phyloP scores from a whole-genome alignment of 176 grass and related monocot genomes.

The Raddia guianensis region DNA sequence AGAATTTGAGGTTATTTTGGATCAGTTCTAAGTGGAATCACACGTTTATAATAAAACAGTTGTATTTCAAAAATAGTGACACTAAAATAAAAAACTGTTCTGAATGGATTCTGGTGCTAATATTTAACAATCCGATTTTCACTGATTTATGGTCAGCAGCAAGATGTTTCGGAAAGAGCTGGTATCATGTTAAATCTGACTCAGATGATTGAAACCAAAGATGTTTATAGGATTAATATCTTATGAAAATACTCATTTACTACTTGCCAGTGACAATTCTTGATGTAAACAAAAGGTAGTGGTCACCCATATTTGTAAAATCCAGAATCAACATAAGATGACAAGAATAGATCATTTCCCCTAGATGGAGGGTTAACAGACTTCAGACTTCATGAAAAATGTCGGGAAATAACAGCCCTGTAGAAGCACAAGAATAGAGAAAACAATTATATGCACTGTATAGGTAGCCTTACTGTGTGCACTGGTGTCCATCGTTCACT shows the following conservation, averaged over 20 bases:
- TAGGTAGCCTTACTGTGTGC: conserved; percentile 67
- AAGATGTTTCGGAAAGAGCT: not conserved
- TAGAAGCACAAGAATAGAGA: not conserved
- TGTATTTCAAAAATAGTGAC: not conserved
- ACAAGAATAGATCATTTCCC: not conserved
- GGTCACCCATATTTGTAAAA: not conserved
- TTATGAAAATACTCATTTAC: not conserved
- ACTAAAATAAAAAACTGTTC: not conserved
- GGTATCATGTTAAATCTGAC: not conserved
- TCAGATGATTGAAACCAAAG: not conserved
- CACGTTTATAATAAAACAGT: not conserved
- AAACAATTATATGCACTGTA: conserved; percentile 14
- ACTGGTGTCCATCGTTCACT: conserved; percentile 92
- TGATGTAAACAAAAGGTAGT: not conserved
- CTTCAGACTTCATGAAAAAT: not conserved
- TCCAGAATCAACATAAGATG: not conserved
- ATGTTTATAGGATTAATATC: not conserved
- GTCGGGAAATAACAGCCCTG: not conserved
- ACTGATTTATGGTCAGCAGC: not conserved
- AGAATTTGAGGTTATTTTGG: not conserved
- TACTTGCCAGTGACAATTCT: not conserved
- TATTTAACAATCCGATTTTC: not conserved
- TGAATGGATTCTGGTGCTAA: not conserved
- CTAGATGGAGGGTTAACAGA: conserved; percentile 18
- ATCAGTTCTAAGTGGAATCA: not conserved